Conservation (phyloP, 306 rosid genomes). For the Sicyos baderoa region DNA sequence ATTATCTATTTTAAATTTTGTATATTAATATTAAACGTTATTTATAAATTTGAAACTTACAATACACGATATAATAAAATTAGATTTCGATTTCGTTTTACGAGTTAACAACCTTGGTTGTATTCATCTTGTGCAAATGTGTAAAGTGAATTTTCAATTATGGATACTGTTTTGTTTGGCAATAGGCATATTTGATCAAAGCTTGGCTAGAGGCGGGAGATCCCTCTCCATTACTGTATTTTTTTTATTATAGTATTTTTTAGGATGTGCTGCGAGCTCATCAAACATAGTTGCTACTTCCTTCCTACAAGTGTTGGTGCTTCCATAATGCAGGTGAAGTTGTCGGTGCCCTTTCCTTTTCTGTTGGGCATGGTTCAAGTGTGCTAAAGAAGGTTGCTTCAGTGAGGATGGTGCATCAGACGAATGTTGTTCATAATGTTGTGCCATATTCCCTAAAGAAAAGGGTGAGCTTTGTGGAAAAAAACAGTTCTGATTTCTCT, state of each 20-base stretch:
- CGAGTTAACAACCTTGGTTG: too few species aligned
- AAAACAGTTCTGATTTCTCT: not conserved
- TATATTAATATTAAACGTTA: too few species aligned
- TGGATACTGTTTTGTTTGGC: not conserved
- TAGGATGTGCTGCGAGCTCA: not conserved
- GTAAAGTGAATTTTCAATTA: not conserved
- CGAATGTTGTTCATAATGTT: constrained; percentile 38
- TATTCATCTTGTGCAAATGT: not conserved
- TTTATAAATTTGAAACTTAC: too few species aligned
- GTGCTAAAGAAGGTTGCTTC: constrained; percentile 69
- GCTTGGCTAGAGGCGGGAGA: not conserved
- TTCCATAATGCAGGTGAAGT: constrained; percentile 62
- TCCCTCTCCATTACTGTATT: not conserved
- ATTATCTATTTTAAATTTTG: too few species aligned
- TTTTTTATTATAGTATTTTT: not conserved
- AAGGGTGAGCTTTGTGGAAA: constrained; percentile 40
- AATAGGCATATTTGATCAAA: not conserved
- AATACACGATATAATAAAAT: too few species aligned
- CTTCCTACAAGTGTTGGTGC: not conserved
- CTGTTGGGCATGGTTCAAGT: constrained; percentile 69
- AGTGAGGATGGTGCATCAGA: constrained; percentile 54
- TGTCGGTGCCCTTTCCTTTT: constrained; percentile 75
- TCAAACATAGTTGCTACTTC: not conserved
- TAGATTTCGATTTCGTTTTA: too few species aligned
- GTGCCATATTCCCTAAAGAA: constrained; percentile 54